A percentile compares a stretch with the other conserved stretches of the same genome.
Conservation (phyloP, 306 rosid species). For the Gleditsia sinensis region DNA sequence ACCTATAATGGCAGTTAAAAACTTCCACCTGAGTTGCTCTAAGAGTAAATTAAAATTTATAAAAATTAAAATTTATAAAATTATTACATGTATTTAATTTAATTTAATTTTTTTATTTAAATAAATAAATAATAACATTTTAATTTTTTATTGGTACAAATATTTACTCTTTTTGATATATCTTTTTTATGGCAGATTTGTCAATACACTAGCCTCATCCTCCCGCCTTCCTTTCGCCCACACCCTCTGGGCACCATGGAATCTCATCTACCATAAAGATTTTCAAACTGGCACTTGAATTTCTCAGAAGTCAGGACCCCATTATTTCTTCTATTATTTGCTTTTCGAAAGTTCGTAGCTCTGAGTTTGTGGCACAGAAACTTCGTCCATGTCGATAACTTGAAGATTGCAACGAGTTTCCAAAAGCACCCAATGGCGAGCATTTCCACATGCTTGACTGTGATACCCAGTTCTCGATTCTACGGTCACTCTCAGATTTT, state of each 20-base stretch:
- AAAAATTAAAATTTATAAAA: too few relatives aligned
- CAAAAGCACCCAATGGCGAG: conserved; percentile 51
- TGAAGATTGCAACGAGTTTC: conserved; percentile 9
- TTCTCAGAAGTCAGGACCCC: background rate
- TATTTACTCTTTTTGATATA: too few relatives aligned
- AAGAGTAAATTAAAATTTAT: too few relatives aligned
- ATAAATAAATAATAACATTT: too few relatives aligned
- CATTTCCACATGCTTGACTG: conserved; percentile 65
- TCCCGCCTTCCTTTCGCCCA: conserved; percentile 35
- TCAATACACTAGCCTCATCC: conserved; percentile 38
- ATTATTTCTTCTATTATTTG: background rate
- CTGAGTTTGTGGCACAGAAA: background rate
- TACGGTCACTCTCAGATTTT: conserved; percentile 29
- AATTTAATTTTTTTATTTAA: too few relatives aligned
- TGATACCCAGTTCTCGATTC: conserved; percentile 48
- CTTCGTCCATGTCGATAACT: conserved; percentile 23
- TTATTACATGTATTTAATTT: too few relatives aligned
- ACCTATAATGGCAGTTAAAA: too few relatives aligned
- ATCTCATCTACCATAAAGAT: background rate
- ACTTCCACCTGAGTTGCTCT: too few relatives aligned
- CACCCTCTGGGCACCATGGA: background rate
- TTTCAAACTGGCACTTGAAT: background rate
- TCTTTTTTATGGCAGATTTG: conserved; percentile 27
- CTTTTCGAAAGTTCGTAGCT: background rate
- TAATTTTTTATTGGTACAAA: too few relatives aligned